These are phyloP conservation scores for Ustilago loliicola DNA, from an alignment of 1,284 basidiomycete species.

Conservation along the genomic window DNA sequence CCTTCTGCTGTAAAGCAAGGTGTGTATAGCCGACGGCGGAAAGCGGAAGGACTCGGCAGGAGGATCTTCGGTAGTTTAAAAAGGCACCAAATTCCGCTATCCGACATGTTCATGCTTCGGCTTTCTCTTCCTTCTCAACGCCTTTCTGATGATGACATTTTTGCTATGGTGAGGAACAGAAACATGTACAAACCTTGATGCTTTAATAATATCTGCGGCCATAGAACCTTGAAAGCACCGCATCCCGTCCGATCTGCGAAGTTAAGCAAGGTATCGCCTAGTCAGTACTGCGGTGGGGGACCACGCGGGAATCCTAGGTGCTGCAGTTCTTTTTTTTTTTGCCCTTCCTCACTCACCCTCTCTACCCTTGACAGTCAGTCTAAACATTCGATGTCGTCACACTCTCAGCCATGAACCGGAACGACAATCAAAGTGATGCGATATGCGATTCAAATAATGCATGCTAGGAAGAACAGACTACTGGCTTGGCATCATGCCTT, in stretches of 20 bases:
- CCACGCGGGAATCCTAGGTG: conserved; percentile 85
- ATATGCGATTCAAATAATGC: background rate
- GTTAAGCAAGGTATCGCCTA: conserved; percentile 83
- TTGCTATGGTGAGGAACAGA: no score
- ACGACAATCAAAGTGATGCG: background rate
- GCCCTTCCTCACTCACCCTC: background rate
- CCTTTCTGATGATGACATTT: background rate
- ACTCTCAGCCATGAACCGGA: background rate
- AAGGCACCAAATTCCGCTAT: background rate
- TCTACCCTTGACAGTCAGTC: background rate
- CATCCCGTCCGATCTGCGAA: conserved; percentile 85
- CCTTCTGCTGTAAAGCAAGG: background rate
- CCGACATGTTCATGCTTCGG: conserved; percentile 7
- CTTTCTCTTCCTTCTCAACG: background rate
- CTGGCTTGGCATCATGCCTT: background rate
- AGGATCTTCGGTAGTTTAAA: conserved; percentile 28
- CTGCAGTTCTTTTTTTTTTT: conserved; percentile 75
- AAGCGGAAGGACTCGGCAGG: conserved; percentile 12
- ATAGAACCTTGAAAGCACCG: conserved; percentile 83
- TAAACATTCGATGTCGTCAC: background rate
- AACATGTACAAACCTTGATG: no score
- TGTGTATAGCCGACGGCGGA: conserved; percentile 9
- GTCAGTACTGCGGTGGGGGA: conserved; percentile 88
- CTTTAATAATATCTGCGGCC: conserved; percentile 83
- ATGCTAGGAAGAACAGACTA: background rate